Evolutionary conservation across 805 yeast species (phyloP), one percentile per base, ranked within the genome.

Genomic region (Nakazawaea populi): DNA sequence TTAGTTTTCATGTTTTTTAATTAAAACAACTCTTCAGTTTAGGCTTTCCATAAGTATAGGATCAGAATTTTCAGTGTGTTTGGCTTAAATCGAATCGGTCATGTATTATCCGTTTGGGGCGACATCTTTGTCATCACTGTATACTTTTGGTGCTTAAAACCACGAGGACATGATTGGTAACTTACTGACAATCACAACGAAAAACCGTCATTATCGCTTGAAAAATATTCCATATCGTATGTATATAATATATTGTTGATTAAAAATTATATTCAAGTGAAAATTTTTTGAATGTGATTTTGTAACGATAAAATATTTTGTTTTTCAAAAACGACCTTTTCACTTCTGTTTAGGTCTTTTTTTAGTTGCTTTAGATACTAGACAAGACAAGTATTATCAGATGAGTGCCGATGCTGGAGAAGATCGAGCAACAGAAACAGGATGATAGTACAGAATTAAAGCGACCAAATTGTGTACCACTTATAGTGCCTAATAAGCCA

Each of bases 51-150:
- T 18, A 32, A 32, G 18, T 56, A 53, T 42, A 34, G 6, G 49
- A 44, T 80, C 85, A 80, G 85, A 80, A 77, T 77, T 79, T 79
- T 78, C 85, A 79, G 71, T 71, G 71, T 71, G 81, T 77, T 79
- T 80, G 83, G 83, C 82, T 59, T 63, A 60, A 60, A 77, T 80
- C 86, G 86, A 80, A 72, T 82, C 86, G 82, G 71, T 80, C 85
- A 81, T 77, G 76, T 75, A 61, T 47, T 39, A 38, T 80, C 85
- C 83, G 86, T 72, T 74, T 82, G 86, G 86, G 86, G 86, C 86
- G 86, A 82, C 86, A 81, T 59, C 76, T 64, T 49, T 71, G 82
- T 81, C 86, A 80, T 81, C 86, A 80, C 61, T 49, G 38, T 43
- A 31, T 24, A 31, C 35, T n/a, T 37, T 37, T 32, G 8, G 35